Percentiles rank a stretch among this genome's conserved stretches.
These are phyloP conservation scores for Ascochyta rabiei DNA, from an alignment of 2,329 filamentous ascomycete species.

Conservation along the genomic window DNA sequence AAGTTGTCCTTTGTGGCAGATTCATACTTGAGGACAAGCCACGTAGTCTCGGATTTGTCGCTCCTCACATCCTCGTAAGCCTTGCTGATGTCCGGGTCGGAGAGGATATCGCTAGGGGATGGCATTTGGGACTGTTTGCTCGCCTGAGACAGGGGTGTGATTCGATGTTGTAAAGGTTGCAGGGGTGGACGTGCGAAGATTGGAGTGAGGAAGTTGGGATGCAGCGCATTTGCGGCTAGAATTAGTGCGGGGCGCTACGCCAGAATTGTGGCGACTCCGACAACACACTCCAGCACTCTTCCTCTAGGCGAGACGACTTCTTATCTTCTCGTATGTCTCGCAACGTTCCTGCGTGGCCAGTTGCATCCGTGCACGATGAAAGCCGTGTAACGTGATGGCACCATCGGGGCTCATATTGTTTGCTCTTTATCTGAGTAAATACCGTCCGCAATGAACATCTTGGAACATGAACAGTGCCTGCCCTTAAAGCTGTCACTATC, in stretches of 20 bases:
- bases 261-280: conserved; percentile 2
- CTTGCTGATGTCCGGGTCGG: conserved; percentile 62
- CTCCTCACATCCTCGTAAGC: conserved; percentile 72
- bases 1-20: conserved; percentile 62
- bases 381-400: neutral
- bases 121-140: conserved; percentile 29
- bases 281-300: neutral
- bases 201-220: conserved; percentile 20
- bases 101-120: conserved; percentile 38
- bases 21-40: conserved; percentile 65
- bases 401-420: neutral
- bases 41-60: conserved; percentile 70
- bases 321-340: neutral
- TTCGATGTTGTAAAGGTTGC: conserved; percentile 3
- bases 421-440: neutral
- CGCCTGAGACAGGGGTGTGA: neutral
- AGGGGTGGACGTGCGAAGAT: conserved; percentile 5
- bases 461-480: neutral
- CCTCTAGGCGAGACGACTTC: neutral
- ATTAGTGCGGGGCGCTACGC: conserved; percentile 16
- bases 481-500: no score
- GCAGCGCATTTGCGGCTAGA: conserved; percentile 13
- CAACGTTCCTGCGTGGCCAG: neutral
- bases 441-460: neutral
- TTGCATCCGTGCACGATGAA: neutral